Percentiles rank a stretch among this genome's conserved stretches.
Conservation (phyloP, 164 flowering plant species). For the Taxillus chinensis region DNA sequence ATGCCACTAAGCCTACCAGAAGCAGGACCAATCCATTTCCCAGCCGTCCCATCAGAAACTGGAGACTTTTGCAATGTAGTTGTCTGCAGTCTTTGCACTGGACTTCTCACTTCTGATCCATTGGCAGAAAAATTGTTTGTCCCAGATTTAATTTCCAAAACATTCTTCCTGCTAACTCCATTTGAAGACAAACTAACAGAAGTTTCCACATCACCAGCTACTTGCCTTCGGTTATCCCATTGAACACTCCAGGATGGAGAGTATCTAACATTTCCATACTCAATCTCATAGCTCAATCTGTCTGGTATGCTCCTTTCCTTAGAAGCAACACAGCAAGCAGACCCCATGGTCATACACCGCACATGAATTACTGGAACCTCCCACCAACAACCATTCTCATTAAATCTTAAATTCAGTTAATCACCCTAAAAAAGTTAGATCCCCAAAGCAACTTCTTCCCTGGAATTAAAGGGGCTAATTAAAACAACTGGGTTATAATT, state of each 20-base stretch:
- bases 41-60: conserved; percentile 23
- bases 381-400: no score
- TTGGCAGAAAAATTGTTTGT: not conserved
- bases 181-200: not conserved
- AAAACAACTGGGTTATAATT: not conserved
- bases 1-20: conserved; percentile 36
- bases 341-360: not conserved
- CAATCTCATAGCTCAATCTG: not conserved
- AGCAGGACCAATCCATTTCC: conserved; percentile 23
- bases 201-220: not conserved
- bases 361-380: no score
- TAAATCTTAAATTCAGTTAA: not conserved
- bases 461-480: not conserved
- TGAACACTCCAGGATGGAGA: not conserved
- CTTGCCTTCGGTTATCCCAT: not conserved
- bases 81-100: conserved; percentile 28
- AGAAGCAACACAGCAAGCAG: not conserved
- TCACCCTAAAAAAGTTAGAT: not conserved
- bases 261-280: not conserved
- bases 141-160: not conserved
- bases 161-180: not conserved
- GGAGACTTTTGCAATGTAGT: conserved; percentile 50
- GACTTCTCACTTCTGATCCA: not conserved
- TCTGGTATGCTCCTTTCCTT: not conserved
- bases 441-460: not conserved